These are phyloP conservation scores for Purshia tridentata DNA, from an alignment of 306 rosid genomes.

Conservation along the genomic window DNA sequence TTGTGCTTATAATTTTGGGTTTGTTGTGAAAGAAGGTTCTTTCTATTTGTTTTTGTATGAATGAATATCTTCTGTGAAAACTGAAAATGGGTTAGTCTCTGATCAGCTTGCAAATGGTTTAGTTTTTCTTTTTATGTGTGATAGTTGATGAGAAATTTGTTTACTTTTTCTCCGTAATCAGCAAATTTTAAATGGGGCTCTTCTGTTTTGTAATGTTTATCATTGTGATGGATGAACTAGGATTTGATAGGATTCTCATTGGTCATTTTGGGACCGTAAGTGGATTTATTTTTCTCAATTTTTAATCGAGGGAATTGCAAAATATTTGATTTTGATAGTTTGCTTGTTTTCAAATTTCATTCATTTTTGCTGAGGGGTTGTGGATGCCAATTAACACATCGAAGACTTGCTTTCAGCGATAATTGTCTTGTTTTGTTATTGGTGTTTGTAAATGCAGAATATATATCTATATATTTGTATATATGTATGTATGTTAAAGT, in stretches of 20 bases:
- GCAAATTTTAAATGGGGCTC: not conserved
- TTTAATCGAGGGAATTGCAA: not conserved
- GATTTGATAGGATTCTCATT: not conserved
- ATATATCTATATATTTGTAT: not conserved
- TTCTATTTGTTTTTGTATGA: constrained; percentile 1
- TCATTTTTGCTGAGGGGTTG: too few relatives aligned
- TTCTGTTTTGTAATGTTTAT: constrained; percentile 14
- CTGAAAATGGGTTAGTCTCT: not conserved
- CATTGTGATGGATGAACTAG: constrained; percentile 3
- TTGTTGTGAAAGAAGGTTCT: not conserved
- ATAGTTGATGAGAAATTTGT: constrained; percentile 6
- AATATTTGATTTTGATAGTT: not conserved
- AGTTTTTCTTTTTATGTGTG: not conserved
- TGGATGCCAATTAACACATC: too few relatives aligned
- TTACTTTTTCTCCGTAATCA: not conserved
- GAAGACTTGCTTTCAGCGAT: too few relatives aligned
- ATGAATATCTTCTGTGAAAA: not conserved
- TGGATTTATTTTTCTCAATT: not conserved
- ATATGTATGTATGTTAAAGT: not conserved
- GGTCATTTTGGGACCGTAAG: not conserved
- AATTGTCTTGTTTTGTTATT: not conserved
- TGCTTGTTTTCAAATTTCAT: too few relatives aligned
- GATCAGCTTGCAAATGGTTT: not conserved
- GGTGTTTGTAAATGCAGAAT: not conserved
- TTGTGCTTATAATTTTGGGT: not conserved